A percentile compares a stretch with the other conserved stretches of the same genome.
Evolutionary conservation across 2,329 filamentous ascomycete genomes (phyloP).

Genomic region (Escovopsis sp.): DNA sequence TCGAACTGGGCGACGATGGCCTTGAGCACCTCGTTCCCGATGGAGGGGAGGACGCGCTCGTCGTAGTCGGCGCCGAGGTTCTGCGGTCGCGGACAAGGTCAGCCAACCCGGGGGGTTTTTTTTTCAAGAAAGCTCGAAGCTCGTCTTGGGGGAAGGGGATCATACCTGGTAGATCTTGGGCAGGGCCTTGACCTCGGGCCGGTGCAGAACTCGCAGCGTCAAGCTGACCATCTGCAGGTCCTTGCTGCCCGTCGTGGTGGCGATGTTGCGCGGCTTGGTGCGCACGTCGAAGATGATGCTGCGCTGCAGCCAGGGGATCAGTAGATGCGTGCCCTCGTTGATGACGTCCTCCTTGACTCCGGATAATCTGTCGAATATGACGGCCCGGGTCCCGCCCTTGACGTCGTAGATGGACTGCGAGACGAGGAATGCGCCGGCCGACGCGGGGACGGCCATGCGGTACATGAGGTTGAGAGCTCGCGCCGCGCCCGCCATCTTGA

Average conservation of each 20-base stretch:
- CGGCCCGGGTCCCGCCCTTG: constrained; percentile 81
- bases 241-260: constrained; percentile 94
- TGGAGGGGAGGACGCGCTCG: constrained; percentile 92
- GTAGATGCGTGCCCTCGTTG: constrained; percentile 94
- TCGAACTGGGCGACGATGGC: constrained; percentile 98
- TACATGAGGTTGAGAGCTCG: constrained; percentile 47
- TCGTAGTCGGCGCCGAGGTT: constrained; percentile 97
- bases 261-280: constrained; percentile 94
- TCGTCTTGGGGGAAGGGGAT: not conserved
- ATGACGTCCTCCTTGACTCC: constrained; percentile 88
- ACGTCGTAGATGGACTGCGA: constrained; percentile 92
- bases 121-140: not conserved
- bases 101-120: not conserved
- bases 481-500: constrained; percentile 38
- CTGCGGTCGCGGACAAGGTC: constrained; percentile 29
- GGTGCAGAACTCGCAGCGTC: constrained; percentile 86
- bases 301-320: constrained; percentile 89
- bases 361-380: constrained; percentile 90
- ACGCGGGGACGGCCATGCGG: constrained; percentile 57
- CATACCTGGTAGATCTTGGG: constrained; percentile 96
- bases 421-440: constrained; percentile 50
- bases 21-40: constrained; percentile 99
- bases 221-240: constrained; percentile 99
- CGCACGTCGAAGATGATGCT: constrained; percentile 93
- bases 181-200: constrained; percentile 80